Evolutionary conservation across 208 protist species (phyloP).

Genomic region (Wallacemonas sp.): DNA sequence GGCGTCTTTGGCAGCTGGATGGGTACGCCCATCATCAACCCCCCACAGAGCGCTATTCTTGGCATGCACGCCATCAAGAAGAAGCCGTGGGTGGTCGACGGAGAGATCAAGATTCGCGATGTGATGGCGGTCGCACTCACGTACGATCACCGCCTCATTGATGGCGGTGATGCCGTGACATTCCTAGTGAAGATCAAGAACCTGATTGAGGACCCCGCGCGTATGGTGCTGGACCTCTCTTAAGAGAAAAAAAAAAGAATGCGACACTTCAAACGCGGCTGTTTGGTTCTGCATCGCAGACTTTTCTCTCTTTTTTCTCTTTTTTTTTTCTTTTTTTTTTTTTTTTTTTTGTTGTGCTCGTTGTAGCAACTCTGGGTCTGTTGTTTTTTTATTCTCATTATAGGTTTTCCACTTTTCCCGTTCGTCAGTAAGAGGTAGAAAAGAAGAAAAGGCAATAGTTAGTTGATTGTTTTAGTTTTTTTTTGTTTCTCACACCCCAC

Average conservation of each 20-base stretch:
- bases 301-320: conserved; percentile 8
- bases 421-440: no score
- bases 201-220: conserved; percentile 94
- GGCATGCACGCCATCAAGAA: conserved; percentile 99
- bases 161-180: conserved; percentile 98
- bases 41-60: conserved; percentile 98
- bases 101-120: conserved; percentile 93
- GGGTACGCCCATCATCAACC: conserved; percentile 99
- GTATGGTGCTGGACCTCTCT: conserved; percentile 93
- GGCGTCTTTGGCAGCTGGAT: conserved; percentile 98
- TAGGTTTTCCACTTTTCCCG: no score
- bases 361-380: no score
- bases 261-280: no score
- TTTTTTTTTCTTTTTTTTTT: conserved; percentile 16
- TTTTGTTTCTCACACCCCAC: no score
- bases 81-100: conserved; percentile 93
- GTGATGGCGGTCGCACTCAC: conserved; percentile 99
- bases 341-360: background rate
- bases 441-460: no score
- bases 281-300: no score
- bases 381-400: conserved; percentile 11
- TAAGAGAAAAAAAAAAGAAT: no score
- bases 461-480: background rate
- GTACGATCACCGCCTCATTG: conserved; percentile 99
- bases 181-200: conserved; percentile 98